Evolutionary conservation across 495 filamentous ascomycete species (phyloP), one percentile per base, ranked within the genome.

Genomic region (Penicillium simplicissimum): DNA sequence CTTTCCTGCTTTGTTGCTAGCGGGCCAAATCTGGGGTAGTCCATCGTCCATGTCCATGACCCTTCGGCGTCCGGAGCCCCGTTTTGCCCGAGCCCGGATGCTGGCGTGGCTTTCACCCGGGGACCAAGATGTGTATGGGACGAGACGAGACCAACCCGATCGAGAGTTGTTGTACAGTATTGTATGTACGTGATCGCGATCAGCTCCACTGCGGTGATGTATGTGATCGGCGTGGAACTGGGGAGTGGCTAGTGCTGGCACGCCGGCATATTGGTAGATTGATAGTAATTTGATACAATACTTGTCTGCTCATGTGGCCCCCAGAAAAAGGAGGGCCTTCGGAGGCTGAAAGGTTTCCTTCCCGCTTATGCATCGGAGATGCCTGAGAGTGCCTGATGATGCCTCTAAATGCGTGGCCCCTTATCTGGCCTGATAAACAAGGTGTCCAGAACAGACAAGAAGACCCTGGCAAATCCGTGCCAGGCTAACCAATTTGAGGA

Each of bases 21-120:
- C 5, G 57, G 53, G 58, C 58, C 48, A 38, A 60, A 59, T 68
- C 67, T 45, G 67, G 67, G 67, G 67, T 69, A 66, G 54, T 23
- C 11, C 49, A 23, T 25, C 3, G 23, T 25, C 23, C 23, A 25
- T 31, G 28, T 31, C 4, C 28, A 0, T 6, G 28, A 6, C 4
- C 28, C 4, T 66, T 66, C 63, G 63, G 67, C 47, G 42, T 17
- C 64, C 67, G 67, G 67, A 66, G 64, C 59, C 52, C 48, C 64
- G 58, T 62, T 53, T 23, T 43, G 34, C 58, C 64, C 67, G 61
- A 64, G 56, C 15, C 52, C 60, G 67, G 64, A 68, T 65, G 55
- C 40, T 36, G 25, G 23, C 21, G 57, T n/a, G 52, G 11, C 54
- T 43, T 55, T 52, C 51, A 13, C 43, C 61, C 61, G 57, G 43